phyloP scores from a whole-genome alignment of 2,329 filamentous ascomycete species.

The Botrytis galanthina region DNA sequence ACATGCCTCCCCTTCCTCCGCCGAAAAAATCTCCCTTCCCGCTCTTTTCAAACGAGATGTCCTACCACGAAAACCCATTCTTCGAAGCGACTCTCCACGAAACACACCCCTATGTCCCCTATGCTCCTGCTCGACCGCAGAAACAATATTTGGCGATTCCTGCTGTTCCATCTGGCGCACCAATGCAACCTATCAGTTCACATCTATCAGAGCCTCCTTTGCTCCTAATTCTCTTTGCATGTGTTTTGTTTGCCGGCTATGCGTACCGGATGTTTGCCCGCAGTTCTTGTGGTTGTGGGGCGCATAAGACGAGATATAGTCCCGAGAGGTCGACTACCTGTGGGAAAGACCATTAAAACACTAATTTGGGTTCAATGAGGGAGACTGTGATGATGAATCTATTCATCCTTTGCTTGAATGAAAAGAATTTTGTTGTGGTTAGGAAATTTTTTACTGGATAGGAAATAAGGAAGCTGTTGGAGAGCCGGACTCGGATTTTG shows the following conservation, averaged over 20 bases:
- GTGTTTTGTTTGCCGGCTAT: background rate
- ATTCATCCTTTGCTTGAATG: background rate
- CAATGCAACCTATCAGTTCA: background rate
- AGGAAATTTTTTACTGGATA: no score
- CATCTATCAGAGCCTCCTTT: background rate
- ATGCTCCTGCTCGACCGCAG: background rate
- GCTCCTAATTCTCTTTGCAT: background rate
- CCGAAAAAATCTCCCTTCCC: background rate
- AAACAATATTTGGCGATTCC: background rate
- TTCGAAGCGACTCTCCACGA: background rate
- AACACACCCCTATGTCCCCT: background rate
- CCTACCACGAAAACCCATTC: background rate
- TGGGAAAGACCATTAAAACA: background rate
- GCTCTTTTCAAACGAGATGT: background rate
- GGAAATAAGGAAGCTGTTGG: background rate
- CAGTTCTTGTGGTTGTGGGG: background rate
- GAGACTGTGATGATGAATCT: background rate
- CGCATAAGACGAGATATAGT: background rate
- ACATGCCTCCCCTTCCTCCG: background rate
- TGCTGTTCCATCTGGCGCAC: background rate
- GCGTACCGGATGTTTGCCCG: background rate
- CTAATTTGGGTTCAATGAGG: background rate
- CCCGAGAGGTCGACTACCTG: background rate
- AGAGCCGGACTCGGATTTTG: background rate
- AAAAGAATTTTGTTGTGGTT: background rate